Conservation (phyloP, 164 flowering plant species). For the Magnolia sinica region DNA sequence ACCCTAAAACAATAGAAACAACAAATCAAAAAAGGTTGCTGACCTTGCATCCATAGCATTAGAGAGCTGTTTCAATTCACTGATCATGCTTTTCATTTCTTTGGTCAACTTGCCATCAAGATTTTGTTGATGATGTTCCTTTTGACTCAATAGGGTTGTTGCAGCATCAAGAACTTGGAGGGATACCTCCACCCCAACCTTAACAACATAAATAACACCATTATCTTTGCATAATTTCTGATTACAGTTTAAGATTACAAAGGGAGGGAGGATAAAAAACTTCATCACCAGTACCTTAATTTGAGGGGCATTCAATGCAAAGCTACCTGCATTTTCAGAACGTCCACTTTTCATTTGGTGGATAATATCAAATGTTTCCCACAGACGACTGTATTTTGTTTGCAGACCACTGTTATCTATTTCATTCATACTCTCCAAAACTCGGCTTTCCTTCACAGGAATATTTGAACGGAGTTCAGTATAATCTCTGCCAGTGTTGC, state of each 20-base stretch:
- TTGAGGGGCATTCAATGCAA: neutral
- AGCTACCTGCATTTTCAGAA: neutral
- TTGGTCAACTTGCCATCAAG: neutral
- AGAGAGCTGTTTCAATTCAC: constrained; percentile 20
- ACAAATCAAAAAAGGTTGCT: neutral
- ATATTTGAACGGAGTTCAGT: constrained; percentile 4
- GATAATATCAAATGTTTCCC: constrained; percentile 18
- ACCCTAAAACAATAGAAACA: neutral
- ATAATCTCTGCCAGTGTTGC: neutral
- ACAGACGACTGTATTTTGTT: constrained; percentile 5
- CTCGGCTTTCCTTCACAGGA: neutral
- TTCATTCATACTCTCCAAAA: constrained; percentile 4
- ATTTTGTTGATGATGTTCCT: neutral
- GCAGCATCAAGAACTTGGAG: constrained; percentile 23
- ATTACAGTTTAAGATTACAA: neutral
- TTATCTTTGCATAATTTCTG: neutral
- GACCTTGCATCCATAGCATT: constrained; percentile 18
- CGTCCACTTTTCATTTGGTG: neutral
- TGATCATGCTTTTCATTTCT: constrained; percentile 17
- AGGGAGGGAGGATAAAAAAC: neutral
- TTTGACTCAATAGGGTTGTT: neutral
- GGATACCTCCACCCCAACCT: constrained; percentile 20
- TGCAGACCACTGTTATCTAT: constrained; percentile 4
- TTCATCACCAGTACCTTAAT: constrained; percentile 22
- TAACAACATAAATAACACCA: neutral